These are phyloP conservation scores for Fusarium nisikadoi DNA, from an alignment of 2,329 filamentous ascomycete genomes.

Conservation along the genomic window DNA sequence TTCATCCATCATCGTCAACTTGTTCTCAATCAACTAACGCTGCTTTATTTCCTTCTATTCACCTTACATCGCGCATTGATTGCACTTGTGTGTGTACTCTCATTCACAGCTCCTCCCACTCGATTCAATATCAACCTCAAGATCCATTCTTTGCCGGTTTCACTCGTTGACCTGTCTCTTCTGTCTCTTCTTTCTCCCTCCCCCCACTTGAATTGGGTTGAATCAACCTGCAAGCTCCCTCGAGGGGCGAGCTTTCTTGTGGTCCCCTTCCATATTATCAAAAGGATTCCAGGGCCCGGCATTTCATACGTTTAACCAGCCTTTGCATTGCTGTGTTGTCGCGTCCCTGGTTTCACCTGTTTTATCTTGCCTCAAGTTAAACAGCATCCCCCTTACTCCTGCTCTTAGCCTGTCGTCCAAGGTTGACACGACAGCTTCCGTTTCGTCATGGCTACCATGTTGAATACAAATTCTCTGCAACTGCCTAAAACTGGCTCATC, in stretches of 20 bases:
- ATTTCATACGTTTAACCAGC: constrained; percentile 31
- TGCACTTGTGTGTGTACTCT: neutral
- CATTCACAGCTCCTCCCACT: constrained; percentile 19
- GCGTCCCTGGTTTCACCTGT: constrained; percentile 42
- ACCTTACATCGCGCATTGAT: constrained; percentile 2
- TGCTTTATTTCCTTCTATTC: neutral
- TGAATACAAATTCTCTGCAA: constrained; percentile 39
- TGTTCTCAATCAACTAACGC: neutral
- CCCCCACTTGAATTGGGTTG: constrained; percentile 18
- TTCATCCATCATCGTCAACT: neutral
- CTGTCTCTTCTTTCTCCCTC: constrained; percentile 24
- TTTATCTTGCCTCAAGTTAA: constrained; percentile 40
- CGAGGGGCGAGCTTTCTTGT: constrained; percentile 27
- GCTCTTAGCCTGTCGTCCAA: constrained; percentile 15
- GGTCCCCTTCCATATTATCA: constrained; percentile 27
- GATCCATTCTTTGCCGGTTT: constrained; percentile 30
- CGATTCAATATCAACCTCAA: constrained; percentile 17
- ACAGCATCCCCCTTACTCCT: constrained; percentile 21
- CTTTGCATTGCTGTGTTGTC: constrained; percentile 28
- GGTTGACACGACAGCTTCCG: constrained; percentile 28
- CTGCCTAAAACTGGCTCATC: constrained; percentile 57
- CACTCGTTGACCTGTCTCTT: constrained; percentile 17
- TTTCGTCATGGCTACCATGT: constrained; percentile 40
- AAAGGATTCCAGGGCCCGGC: constrained; percentile 37
- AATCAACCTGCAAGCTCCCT: constrained; percentile 30